Evolutionary conservation across 106 monocot genomes (phyloP).

Genomic region (Dioscorea zingiberensis): DNA sequence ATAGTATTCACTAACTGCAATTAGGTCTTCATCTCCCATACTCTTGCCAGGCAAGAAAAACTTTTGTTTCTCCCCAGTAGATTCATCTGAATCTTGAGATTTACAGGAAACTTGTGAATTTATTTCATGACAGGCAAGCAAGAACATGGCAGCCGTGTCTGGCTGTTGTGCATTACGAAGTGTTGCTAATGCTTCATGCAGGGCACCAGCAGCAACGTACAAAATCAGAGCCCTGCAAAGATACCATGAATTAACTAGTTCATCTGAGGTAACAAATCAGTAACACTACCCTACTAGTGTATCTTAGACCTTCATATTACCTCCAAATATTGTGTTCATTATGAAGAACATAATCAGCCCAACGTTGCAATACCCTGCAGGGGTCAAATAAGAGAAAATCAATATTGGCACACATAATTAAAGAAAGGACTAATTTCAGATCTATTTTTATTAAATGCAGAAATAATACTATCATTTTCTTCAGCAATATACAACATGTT

Average conservation of each 20-base stretch:
- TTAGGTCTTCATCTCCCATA: constrained; percentile 48
- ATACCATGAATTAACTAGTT: background rate
- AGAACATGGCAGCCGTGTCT: constrained; percentile 91
- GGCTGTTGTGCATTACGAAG: constrained; percentile 76
- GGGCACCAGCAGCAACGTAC: constrained; percentile 88
- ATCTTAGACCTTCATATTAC: constrained; percentile 31
- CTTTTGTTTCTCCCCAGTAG: constrained; percentile 7
- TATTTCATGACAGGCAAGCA: constrained; percentile 97
- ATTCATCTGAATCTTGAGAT: constrained; percentile 14
- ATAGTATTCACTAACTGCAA: constrained; percentile 64
- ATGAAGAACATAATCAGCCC: constrained; percentile 65
- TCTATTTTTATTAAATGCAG: no score
- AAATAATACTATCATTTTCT: no score
- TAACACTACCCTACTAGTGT: background rate
- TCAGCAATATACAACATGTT: no score
- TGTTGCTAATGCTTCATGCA: constrained; percentile 74
- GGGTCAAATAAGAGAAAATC: no score
- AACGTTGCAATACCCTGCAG: constrained; percentile 88
- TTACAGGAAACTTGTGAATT: constrained; percentile 28
- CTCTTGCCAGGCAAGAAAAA: constrained; percentile 55
- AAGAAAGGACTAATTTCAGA: no score
- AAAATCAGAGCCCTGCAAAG: constrained; percentile 70
- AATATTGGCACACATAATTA: no score
- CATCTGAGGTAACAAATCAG: background rate
- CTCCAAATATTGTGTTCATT: constrained; percentile 96